A percentile compares a stretch with the other conserved stretches of the same genome.
Evolutionary conservation across 805 yeast species (phyloP).

Genomic region (Clavispora asparagi): DNA sequence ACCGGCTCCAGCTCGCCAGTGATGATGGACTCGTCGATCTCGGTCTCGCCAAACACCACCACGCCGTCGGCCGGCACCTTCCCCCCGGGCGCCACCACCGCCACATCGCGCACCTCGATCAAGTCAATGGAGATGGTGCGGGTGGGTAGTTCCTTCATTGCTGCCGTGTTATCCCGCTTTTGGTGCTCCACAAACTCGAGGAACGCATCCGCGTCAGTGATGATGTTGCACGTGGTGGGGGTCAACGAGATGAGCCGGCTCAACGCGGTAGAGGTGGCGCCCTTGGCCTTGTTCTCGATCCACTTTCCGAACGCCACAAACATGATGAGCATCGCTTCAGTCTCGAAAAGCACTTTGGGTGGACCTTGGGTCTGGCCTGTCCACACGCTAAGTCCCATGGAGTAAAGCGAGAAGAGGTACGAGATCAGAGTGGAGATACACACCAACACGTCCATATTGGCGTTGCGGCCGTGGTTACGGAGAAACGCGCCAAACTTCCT

Average conservation of each 20-base stretch:
- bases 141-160: slow-evolving; percentile 29
- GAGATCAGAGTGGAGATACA: slow-evolving; percentile 78
- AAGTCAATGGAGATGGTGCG: slow-evolving; percentile 65
- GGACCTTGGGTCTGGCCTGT: slow-evolving; percentile 35
- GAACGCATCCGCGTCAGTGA: slow-evolving; percentile 36
- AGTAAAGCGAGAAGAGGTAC: slow-evolving; percentile 63
- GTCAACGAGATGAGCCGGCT: slow-evolving; percentile 75
- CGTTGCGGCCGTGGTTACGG: slow-evolving; percentile 49
- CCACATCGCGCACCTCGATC: slow-evolving; percentile 71
- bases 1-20: slow-evolving; percentile 91
- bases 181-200: slow-evolving; percentile 7
- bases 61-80: slow-evolving; percentile 90
- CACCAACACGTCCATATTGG: slow-evolving; percentile 91
- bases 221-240: slow-evolving; percentile 69
- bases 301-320: slow-evolving; percentile 89
- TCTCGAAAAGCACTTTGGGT: slow-evolving; percentile 78
- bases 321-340: slow-evolving; percentile 75
- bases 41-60: slow-evolving; percentile 72
- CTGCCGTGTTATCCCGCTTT: slow-evolving; percentile 3
- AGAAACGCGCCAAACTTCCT: slow-evolving; percentile 60
- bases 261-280: slow-evolving; percentile 86
- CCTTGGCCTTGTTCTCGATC: slow-evolving; percentile 88
- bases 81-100: slow-evolving; percentile 78
- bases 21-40: slow-evolving; percentile 80
- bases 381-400: slow-evolving; percentile 49